phyloP scores from a whole-genome alignment of 352 stramenopile genomes.

The Pythium graminicola region DNA sequence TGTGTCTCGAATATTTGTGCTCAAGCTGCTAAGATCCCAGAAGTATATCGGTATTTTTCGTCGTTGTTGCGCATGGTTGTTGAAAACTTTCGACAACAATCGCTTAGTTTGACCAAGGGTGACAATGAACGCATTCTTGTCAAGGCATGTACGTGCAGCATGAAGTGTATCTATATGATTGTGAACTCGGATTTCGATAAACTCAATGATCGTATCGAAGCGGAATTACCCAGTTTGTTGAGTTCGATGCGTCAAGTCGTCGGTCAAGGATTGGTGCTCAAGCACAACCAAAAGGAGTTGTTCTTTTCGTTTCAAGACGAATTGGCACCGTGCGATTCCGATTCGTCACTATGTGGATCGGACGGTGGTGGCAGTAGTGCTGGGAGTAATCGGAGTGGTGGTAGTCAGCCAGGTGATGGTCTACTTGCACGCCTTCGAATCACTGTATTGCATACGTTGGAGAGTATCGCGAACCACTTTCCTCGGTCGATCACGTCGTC shows the following conservation, averaged over 20 bases:
- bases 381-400: constrained; percentile 12
- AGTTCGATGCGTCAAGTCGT: constrained; percentile 78
- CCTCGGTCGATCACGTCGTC: constrained; percentile 68
- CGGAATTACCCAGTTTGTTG: constrained; percentile 51
- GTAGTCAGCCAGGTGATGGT: constrained; percentile 37
- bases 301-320: constrained; percentile 55
- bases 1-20: constrained; percentile 77
- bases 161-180: constrained; percentile 85
- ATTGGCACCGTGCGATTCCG: constrained; percentile 53
- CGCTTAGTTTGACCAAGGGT: constrained; percentile 48
- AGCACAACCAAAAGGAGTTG: constrained; percentile 43
- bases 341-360: constrained; percentile 67
- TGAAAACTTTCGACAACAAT: constrained; percentile 82
- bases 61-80: constrained; percentile 74
- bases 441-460: constrained; percentile 63
- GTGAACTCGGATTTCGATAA: constrained; percentile 60
- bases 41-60: constrained; percentile 64
- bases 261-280: constrained; percentile 53
- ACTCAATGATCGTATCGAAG: constrained; percentile 50
- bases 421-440: constrained; percentile 66
- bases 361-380: constrained; percentile 33
- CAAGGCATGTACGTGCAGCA: constrained; percentile 78
- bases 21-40: constrained; percentile 56
- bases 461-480: constrained; percentile 62
- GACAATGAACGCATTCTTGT: constrained; percentile 73